phyloP scores from a whole-genome alignment of 768 basidiomycete genomes.

The Hemileccinum impolitum region DNA sequence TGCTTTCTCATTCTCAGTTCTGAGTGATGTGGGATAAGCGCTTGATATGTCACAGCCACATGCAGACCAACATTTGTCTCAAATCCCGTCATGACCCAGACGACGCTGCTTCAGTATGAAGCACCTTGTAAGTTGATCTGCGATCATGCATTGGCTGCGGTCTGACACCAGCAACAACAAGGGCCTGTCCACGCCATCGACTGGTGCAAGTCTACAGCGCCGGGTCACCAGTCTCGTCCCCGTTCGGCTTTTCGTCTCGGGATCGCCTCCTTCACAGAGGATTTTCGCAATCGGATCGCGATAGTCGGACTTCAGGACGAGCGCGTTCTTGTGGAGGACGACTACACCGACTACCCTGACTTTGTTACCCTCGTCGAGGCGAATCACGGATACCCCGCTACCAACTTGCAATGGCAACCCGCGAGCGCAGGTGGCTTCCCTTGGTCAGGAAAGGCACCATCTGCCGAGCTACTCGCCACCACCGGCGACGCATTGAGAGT shows the following conservation, averaged over 20 bases:
- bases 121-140: conserved; percentile 67
- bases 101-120: conserved; percentile 76
- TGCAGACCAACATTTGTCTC: conserved; percentile 5
- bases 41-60: conserved; percentile 23
- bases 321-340: conserved; percentile 81
- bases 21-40: neutral
- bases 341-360: conserved; percentile 79
- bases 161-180: conserved; percentile 38
- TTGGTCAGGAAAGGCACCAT: conserved; percentile 66
- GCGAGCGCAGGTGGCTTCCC: conserved; percentile 55
- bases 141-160: conserved; percentile 2
- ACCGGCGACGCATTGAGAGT: conserved; percentile 91
- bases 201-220: conserved; percentile 82
- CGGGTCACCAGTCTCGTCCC: conserved; percentile 67
- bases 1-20: conserved; percentile 1
- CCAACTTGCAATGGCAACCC: conserved; percentile 92
- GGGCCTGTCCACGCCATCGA: conserved; percentile 86
- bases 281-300: conserved; percentile 78
- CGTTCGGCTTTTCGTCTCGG: conserved; percentile 81
- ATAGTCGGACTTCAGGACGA: conserved; percentile 81
- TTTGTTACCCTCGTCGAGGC: conserved; percentile 84
- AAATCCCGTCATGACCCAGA: conserved; percentile 54
- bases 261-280: conserved; percentile 82
- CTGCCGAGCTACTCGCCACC: conserved; percentile 84
- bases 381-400: conserved; percentile 89